These are phyloP conservation scores for Ceratocystis lukuohia DNA, from an alignment of 2,329 filamentous ascomycete genomes.

Conservation along the genomic window DNA sequence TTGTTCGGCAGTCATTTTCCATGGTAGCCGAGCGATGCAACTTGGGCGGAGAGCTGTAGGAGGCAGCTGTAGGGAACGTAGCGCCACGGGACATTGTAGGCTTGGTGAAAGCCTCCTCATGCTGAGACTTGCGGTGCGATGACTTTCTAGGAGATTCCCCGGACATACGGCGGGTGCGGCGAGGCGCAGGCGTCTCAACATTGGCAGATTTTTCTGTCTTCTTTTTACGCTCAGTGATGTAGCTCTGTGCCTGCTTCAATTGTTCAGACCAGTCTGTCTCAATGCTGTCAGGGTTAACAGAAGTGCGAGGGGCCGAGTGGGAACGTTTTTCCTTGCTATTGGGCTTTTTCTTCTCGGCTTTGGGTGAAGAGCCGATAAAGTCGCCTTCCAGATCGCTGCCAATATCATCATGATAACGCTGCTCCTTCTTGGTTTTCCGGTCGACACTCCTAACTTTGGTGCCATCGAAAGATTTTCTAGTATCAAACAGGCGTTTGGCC, in stretches of 20 bases:
- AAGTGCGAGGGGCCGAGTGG: not conserved
- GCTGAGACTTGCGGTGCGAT: not conserved
- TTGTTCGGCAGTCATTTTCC: not conserved
- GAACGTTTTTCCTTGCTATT: constrained; percentile 3
- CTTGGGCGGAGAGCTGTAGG: not conserved
- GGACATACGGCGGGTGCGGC: not conserved
- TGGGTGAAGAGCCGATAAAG: not conserved
- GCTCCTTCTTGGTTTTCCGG: constrained; percentile 2
- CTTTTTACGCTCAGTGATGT: not conserved
- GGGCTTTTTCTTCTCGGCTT: not conserved
- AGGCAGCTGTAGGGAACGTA: not conserved
- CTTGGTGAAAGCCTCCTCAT: not conserved
- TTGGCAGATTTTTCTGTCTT: not conserved
- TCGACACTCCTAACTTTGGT: not conserved
- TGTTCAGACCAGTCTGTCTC: not conserved
- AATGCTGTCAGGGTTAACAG: not conserved
- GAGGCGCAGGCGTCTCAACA: not conserved
- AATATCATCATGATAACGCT: not conserved
- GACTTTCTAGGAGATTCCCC: constrained; percentile 10
- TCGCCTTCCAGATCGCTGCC: not conserved
- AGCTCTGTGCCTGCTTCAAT: not conserved
- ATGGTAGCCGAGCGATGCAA: not conserved
- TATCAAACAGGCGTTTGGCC: not conserved
- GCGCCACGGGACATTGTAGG: not conserved
- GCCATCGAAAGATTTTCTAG: not conserved